These are phyloP conservation scores for Trichoderma koningii DNA, from an alignment of 2,329 filamentous ascomycete species.

Conservation along the genomic window DNA sequence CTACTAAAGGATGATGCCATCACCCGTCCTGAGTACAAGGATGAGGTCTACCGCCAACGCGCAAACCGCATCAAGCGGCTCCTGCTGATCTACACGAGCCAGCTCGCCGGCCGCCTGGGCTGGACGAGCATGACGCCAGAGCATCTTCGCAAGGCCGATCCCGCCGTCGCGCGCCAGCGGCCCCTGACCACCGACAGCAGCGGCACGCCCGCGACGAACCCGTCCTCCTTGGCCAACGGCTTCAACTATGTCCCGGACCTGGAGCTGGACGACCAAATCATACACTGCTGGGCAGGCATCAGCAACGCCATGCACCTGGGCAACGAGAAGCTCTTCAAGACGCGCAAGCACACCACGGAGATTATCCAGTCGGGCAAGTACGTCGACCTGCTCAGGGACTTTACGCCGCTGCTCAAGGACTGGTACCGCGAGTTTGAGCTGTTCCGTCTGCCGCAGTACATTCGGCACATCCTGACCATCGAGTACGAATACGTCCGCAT, in stretches of 20 bases:
- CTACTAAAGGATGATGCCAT: slow-evolving; percentile 60
- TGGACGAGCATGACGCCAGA: slow-evolving; percentile 92
- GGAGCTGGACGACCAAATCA: slow-evolving; percentile 68
- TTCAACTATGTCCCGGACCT: slow-evolving; percentile 69
- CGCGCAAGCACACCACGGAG: slow-evolving; percentile 81
- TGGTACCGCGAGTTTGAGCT: slow-evolving; percentile 84
- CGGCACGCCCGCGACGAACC: slow-evolving; percentile 62
- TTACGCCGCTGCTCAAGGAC: slow-evolving; percentile 73
- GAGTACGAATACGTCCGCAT: slow-evolving; percentile 95
- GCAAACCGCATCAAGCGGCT: slow-evolving; percentile 81
- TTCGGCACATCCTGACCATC: slow-evolving; percentile 78
- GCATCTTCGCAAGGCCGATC: slow-evolving; percentile 59
- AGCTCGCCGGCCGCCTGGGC: slow-evolving; percentile 88
- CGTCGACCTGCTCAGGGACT: slow-evolving; percentile 75
- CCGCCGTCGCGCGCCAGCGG: slow-evolving; percentile 55
- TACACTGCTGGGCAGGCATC: slow-evolving; percentile 91
- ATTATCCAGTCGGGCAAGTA: slow-evolving; percentile 88
- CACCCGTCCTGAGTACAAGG: slow-evolving; percentile 67
- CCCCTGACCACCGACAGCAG: slow-evolving; percentile 56
- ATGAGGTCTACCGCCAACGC: slow-evolving; percentile 74
- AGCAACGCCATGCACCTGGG: slow-evolving; percentile 89
- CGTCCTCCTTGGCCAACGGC: slow-evolving; percentile 56
- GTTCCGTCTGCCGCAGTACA: slow-evolving; percentile 67
- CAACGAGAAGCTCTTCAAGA: slow-evolving; percentile 85
- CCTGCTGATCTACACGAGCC: slow-evolving; percentile 86